These are phyloP conservation scores for Aspergillus versicolor DNA, from an alignment of 2,329 filamentous ascomycete species.

Conservation along the genomic window DNA sequence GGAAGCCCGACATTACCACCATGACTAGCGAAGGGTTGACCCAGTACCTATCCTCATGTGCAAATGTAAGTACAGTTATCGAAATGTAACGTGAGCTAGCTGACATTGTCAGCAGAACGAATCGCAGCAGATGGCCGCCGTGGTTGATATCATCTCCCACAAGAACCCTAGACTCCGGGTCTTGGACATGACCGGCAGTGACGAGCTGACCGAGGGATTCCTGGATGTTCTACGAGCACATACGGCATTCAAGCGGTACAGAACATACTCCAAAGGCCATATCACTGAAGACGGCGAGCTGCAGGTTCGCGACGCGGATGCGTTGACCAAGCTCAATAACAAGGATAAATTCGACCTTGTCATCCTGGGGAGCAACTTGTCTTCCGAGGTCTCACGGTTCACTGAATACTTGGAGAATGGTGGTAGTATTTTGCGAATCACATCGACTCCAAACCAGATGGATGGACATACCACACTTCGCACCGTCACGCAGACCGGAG, in stretches of 20 bases:
- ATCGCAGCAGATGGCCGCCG: not conserved
- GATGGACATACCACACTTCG: not conserved
- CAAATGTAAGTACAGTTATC: no score
- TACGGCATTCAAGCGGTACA: not conserved
- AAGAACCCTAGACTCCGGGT: not conserved
- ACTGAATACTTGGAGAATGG: not conserved
- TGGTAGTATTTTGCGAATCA: not conserved
- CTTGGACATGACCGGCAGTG: not conserved
- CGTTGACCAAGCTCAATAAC: not conserved
- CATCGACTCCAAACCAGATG: not conserved
- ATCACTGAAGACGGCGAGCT: not conserved
- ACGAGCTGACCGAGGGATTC: not conserved
- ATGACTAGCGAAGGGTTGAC: not conserved
- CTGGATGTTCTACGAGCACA: not conserved
- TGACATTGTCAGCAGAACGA: not conserved
- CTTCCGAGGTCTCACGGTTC: not conserved
- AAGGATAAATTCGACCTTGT: not conserved
- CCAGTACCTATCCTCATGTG: not conserved
- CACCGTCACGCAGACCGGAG: no score
- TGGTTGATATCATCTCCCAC: not conserved
- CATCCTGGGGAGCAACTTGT: not conserved
- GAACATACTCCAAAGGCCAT: not conserved
- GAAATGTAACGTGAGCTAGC: not conserved
- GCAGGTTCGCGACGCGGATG: no score
- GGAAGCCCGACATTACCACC: conserved; percentile 1